Evolutionary conservation across 2,329 filamentous ascomycete genomes (phyloP).

Genomic region (Metarhizium humberi): DNA sequence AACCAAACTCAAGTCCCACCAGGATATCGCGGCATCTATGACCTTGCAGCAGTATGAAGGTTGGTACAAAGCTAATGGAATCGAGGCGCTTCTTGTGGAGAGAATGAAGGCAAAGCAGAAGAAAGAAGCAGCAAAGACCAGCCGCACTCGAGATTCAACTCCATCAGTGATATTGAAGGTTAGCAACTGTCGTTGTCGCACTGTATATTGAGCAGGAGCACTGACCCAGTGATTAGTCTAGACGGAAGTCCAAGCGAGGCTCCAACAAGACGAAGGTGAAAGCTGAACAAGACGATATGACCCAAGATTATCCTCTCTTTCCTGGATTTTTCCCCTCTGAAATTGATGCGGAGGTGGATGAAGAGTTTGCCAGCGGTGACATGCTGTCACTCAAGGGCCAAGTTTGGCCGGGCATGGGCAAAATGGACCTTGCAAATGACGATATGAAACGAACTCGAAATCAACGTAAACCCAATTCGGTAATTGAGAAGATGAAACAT

Average conservation of each 20-base stretch:
- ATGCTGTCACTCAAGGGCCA: constrained; percentile 54
- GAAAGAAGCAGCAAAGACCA: constrained; percentile 51
- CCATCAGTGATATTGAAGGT: constrained; percentile 14
- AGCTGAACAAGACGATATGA: constrained; percentile 17
- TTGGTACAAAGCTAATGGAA: constrained; percentile 67
- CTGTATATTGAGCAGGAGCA: constrained; percentile 1
- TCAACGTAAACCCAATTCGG: constrained; percentile 66
- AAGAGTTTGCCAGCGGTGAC: constrained; percentile 16
- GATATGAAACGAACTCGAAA: constrained; percentile 67
- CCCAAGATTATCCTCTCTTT: constrained; percentile 17
- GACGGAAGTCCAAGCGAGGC: constrained; percentile 20
- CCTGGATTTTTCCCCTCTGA: constrained; percentile 18
- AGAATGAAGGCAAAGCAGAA: constrained; percentile 68
- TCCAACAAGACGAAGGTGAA: constrained; percentile 15
- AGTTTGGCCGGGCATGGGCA: constrained; percentile 68
- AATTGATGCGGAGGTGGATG: constrained; percentile 20
- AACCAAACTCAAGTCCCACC: constrained; percentile 60
- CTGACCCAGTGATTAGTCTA: constrained; percentile 12
- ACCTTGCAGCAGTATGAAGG: constrained; percentile 59
- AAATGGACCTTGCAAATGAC: constrained; percentile 71
- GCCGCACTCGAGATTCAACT: constrained; percentile 20
- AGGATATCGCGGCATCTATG: constrained; percentile 54
- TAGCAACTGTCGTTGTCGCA: not conserved
- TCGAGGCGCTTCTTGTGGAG: constrained; percentile 67
- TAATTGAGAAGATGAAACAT: constrained; percentile 56